Conservation (phyloP, 2,329 filamentous ascomycete species). For the Microcyclospora pomicola region DNA sequence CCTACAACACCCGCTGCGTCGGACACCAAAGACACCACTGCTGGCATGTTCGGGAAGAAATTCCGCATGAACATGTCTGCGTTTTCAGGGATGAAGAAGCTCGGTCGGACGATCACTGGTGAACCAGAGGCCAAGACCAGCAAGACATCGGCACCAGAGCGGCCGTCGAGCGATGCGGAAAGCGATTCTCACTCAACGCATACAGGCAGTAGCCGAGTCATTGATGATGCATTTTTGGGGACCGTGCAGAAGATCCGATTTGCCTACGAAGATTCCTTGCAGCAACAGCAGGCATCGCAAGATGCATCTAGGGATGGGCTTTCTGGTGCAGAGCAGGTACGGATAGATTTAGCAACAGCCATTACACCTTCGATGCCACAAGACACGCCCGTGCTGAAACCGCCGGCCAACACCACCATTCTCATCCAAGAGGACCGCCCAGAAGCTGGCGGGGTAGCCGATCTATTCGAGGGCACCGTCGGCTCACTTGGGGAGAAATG, state of each 20-base stretch:
- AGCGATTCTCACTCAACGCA: conserved; percentile 45
- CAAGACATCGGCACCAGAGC: conserved; percentile 57
- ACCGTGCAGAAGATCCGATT: conserved; percentile 58
- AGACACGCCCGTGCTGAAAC: conserved; percentile 64
- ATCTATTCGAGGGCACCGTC: conserved; percentile 84
- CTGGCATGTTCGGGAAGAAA: conserved; percentile 61
- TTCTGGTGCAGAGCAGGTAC: conserved; percentile 21
- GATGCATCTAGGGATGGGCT: conserved; percentile 21
- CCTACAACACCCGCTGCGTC: too few relatives aligned
- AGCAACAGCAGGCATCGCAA: conserved; percentile 29
- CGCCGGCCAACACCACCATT: conserved; percentile 49
- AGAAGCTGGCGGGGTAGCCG: conserved; percentile 53
- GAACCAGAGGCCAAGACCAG: too few relatives aligned
- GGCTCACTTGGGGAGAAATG: conserved; percentile 61
- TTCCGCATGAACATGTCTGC: conserved; percentile 58
- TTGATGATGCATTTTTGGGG: conserved; percentile 63
- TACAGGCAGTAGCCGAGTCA: conserved; percentile 51
- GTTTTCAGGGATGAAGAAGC: conserved; percentile 69
- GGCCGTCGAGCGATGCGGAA: conserved; percentile 49
- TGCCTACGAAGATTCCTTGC: conserved; percentile 56
- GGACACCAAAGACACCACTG: conserved; percentile 35
- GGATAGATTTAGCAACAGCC: conserved; percentile 41
- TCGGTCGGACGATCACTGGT: conserved; percentile 58
- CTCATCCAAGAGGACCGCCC: conserved; percentile 53
- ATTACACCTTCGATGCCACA: conserved; percentile 56